A percentile compares a stretch with the other conserved stretches of the same genome.
Conservation (phyloP, 352 stramenopile species). For the Phytophthora multivora region DNA sequence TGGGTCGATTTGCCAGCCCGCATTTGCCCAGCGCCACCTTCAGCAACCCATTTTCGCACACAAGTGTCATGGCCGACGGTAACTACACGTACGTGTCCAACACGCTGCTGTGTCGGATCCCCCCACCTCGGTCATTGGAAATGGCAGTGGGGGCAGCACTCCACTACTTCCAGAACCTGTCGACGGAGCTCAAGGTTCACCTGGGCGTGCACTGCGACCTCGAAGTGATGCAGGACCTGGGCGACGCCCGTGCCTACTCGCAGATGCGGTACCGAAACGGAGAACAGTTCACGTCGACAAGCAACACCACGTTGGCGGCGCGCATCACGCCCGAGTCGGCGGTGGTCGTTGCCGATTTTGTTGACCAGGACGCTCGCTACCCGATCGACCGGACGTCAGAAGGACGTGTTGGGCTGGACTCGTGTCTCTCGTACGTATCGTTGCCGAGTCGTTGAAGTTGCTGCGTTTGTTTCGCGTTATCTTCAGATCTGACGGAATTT, state of each 20-base stretch:
- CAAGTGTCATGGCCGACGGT: slow-evolving; percentile 59
- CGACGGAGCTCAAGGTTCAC: slow-evolving; percentile 36
- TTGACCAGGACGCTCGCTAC: slow-evolving; percentile 47
- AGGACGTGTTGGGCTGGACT: slow-evolving; percentile 30
- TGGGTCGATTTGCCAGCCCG: slow-evolving; percentile 42
- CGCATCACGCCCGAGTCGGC: slow-evolving; percentile 36
- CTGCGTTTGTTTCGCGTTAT: slow-evolving; percentile 4
- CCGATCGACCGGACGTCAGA: slow-evolving; percentile 35
- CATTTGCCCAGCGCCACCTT: slow-evolving; percentile 35
- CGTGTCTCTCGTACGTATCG: slow-evolving; percentile 36
- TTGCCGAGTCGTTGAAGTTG: slow-evolving; percentile 27
- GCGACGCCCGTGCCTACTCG: slow-evolving; percentile 36
- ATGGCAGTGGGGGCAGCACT: slow-evolving; percentile 36
- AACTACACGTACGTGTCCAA: slow-evolving; percentile 57
- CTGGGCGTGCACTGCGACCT: slow-evolving; percentile 37
- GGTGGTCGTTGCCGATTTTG: slow-evolving; percentile 52
- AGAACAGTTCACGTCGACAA: slow-evolving; percentile 32
- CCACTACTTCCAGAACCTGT: slow-evolving; percentile 47
- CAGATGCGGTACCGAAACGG: slow-evolving; percentile 54
- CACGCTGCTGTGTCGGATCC: slow-evolving; percentile 53
- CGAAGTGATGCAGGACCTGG: slow-evolving; percentile 41
- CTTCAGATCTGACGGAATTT: slow-evolving; percentile 13
- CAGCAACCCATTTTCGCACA: slow-evolving; percentile 58
- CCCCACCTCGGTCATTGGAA: slow-evolving; percentile 36
- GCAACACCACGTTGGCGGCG: slow-evolving; percentile 49